phyloP scores from a whole-genome alignment of 495 filamentous ascomycete species.

The Trichoderma virens region DNA sequence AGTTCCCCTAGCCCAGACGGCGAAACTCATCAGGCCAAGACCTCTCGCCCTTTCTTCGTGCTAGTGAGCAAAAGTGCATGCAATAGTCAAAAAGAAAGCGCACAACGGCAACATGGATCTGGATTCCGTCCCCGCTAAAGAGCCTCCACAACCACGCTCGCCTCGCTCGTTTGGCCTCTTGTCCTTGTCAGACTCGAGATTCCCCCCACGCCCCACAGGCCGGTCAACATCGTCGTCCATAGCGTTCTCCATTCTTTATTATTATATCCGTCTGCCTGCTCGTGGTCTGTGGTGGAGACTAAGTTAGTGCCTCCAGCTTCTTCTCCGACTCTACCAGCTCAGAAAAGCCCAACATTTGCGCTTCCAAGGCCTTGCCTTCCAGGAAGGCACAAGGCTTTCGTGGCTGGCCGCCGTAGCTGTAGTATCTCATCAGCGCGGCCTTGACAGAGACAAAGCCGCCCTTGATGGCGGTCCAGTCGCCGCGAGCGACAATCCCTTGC shows the following conservation, averaged over 20 bases:
- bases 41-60: neutral
- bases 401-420: constrained; percentile 69
- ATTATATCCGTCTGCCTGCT: neutral
- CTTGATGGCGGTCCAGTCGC: constrained; percentile 78
- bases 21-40: neutral
- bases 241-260: neutral
- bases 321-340: constrained; percentile 4
- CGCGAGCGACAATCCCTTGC: constrained; percentile 62
- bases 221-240: neutral
- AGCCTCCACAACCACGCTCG: neutral
- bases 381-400: constrained; percentile 55
- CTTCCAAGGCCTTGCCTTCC: constrained; percentile 39
- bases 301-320: neutral
- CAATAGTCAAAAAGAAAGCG: neutral
- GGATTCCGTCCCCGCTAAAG: neutral
- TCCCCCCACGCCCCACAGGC: constrained; percentile 1
- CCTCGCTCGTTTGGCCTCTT: neutral
- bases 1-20: neutral
- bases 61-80: neutral
- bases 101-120: neutral
- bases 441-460: constrained; percentile 76
- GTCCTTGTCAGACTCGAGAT: neutral
- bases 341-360: constrained; percentile 3
- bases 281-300: neutral
- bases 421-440: constrained; percentile 66